Percentiles rank a stretch among this genome's conserved stretches.
Conservation (phyloP, 225 moss, liverwort and hornwort species). For the Bryoerythrophyllum caledonicum region DNA sequence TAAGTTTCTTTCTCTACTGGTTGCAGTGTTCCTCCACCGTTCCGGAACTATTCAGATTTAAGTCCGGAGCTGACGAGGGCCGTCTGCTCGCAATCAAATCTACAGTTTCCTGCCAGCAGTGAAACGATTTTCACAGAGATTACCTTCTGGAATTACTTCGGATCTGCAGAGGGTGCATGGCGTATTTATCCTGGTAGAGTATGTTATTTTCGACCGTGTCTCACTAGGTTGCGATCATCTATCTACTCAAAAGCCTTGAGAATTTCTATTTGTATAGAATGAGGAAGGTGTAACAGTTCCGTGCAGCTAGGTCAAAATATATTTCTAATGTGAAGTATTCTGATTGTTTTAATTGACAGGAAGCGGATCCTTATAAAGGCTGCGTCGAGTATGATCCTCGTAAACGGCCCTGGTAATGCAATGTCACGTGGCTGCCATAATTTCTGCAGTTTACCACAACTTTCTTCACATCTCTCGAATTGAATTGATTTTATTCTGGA, state of each 20-base stretch:
- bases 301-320: not conserved
- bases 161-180: conserved; percentile 54
- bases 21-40: conserved; percentile 48
- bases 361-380: conserved; percentile 39
- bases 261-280: not conserved
- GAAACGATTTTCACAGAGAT: conserved; percentile 37
- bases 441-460: conserved; percentile 3
- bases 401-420: conserved; percentile 61
- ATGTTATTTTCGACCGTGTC: not conserved
- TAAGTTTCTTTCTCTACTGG: not conserved
- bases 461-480: not conserved
- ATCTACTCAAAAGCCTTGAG: not conserved
- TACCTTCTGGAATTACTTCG: conserved; percentile 55
- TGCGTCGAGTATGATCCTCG: conserved; percentile 61
- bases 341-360: conserved; percentile 28
- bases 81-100: conserved; percentile 52
- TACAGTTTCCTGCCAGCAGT: conserved; percentile 57
- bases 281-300: not conserved
- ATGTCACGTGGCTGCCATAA: conserved; percentile 20
- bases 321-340: not conserved
- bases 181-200: conserved; percentile 55
- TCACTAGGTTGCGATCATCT: too few species aligned
- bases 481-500: not conserved
- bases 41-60: conserved; percentile 36
- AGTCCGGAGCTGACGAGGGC: conserved; percentile 47